Percentiles rank a stretch among this genome's conserved stretches.
Conservation (phyloP, 345 rosid genomes). For the Hibiscus syriacus region DNA sequence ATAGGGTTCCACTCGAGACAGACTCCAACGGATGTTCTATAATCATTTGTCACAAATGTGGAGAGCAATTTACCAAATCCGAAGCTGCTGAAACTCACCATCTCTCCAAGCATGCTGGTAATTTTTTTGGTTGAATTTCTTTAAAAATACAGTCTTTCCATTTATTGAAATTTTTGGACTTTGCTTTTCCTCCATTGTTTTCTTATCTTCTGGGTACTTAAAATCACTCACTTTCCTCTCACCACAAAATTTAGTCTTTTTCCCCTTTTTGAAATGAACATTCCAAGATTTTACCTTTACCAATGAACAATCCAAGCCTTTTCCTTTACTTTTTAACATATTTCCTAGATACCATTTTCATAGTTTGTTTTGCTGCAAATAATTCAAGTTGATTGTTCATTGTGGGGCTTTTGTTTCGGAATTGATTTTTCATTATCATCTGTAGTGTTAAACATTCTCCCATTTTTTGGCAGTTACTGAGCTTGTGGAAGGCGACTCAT, state of each 20-base stretch:
- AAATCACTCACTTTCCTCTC: slow-evolving; percentile 7
- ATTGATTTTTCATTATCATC: slow-evolving; percentile 3
- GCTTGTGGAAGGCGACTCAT: slow-evolving; percentile 92
- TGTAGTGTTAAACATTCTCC: slow-evolving; percentile 14
- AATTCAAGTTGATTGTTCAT: not conserved
- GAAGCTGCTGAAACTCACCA: slow-evolving; percentile 97
- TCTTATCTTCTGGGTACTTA: slow-evolving; percentile 9
- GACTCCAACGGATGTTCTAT: slow-evolving; percentile 48
- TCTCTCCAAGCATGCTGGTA: slow-evolving; percentile 98
- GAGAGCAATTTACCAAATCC: slow-evolving; percentile 82
- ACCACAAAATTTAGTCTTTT: slow-evolving; percentile 1
- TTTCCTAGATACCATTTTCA: not conserved
- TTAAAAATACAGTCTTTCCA: not conserved
- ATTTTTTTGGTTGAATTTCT: not conserved
- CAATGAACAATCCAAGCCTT: not conserved
- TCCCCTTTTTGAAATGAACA: no score
- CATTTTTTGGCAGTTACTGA: slow-evolving; percentile 61
- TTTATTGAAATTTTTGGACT: not conserved
- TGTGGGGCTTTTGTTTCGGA: not conserved
- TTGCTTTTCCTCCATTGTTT: slow-evolving; percentile 16
- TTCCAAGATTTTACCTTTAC: not conserved
- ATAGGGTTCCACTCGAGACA: slow-evolving; percentile 51
- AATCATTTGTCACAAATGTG: slow-evolving; percentile 92
- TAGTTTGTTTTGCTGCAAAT: not conserved
- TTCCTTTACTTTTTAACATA: not conserved